phyloP scores from a whole-genome alignment of 805 yeast species.

The Torulaspora gathmanii region DNA sequence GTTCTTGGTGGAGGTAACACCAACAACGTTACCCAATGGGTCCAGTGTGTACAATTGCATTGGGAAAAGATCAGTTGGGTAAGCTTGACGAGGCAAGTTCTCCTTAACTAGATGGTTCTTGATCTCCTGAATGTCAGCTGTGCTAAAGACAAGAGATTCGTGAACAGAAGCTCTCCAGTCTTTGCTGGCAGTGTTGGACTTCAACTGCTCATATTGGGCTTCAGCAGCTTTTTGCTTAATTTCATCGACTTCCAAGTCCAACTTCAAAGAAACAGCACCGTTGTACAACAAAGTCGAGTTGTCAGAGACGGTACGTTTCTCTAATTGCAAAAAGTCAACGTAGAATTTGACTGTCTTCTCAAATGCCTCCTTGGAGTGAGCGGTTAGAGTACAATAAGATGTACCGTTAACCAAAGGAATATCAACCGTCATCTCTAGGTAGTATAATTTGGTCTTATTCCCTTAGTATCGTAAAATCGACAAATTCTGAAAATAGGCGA shows the following conservation, averaged over 20 bases:
- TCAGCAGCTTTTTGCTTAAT: constrained; percentile 10
- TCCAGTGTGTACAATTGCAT: constrained; percentile 68
- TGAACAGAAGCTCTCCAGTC: constrained; percentile 48
- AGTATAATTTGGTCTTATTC: background rate
- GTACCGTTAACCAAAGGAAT: constrained; percentile 46
- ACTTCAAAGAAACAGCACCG: constrained; percentile 27
- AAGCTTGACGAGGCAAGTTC: constrained; percentile 44
- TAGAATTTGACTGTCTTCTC: constrained; percentile 54
- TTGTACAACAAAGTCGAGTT: constrained; percentile 14
- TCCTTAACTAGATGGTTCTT: constrained; percentile 23
- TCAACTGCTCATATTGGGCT: constrained; percentile 9
- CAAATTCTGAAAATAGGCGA: constrained; percentile 3
- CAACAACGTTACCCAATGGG: constrained; percentile 74
- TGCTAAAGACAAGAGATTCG: constrained; percentile 34
- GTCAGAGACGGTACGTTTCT: constrained; percentile 11
- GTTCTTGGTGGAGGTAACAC: constrained; percentile 60
- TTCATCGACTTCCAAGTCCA: constrained; percentile 26
- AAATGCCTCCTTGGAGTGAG: constrained; percentile 45
- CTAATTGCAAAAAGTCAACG: constrained; percentile 17
- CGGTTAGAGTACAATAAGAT: constrained; percentile 47
- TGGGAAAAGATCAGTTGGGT: constrained; percentile 70
- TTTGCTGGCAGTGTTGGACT: constrained; percentile 18
- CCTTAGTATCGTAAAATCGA: background rate
- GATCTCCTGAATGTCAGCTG: constrained; percentile 26
- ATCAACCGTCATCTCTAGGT: constrained; percentile 18